Percentiles rank a stretch among this genome's conserved stretches.
These are phyloP conservation scores for Penicillium nucicola DNA, from an alignment of 495 filamentous ascomycete species.

Conservation along the genomic window DNA sequence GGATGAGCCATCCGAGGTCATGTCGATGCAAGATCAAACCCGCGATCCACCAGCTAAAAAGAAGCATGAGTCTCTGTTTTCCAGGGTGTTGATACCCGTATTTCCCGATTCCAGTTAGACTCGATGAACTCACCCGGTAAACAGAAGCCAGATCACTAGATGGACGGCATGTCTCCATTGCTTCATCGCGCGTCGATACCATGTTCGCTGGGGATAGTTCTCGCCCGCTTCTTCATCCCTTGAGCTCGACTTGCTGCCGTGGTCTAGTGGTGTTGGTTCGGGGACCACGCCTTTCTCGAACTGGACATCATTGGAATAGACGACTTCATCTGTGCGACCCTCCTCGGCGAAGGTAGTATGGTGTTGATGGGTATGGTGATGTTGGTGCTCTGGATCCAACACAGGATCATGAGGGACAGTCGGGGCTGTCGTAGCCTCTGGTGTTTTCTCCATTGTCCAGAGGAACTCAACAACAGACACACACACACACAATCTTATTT, in stretches of 20 bases:
- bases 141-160: conserved; percentile 51
- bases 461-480: background rate
- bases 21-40: conserved; percentile 68
- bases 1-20: conserved; percentile 78
- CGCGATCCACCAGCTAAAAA: conserved; percentile 80
- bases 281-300: conserved; percentile 45
- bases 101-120: background rate
- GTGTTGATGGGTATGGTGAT: conserved; percentile 51
- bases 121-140: conserved; percentile 53
- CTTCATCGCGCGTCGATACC: conserved; percentile 23
- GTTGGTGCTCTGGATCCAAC: conserved; percentile 30
- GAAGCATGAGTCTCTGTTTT: conserved; percentile 9
- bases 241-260: conserved; percentile 31
- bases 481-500: background rate
- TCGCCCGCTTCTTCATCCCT: conserved; percentile 32
- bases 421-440: background rate
- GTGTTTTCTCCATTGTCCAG: background rate
- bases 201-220: conserved; percentile 17
- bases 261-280: conserved; percentile 37
- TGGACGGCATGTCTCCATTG: conserved; percentile 43
- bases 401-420: conserved; percentile 8
- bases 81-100: background rate
- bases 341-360: conserved; percentile 43
- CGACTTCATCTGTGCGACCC: conserved; percentile 43
- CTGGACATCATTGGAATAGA: conserved; percentile 42